Base-by-base conservation (phyloP, 163 green algal genomes). In the Chlamydomonas reinhardtii region DNA sequence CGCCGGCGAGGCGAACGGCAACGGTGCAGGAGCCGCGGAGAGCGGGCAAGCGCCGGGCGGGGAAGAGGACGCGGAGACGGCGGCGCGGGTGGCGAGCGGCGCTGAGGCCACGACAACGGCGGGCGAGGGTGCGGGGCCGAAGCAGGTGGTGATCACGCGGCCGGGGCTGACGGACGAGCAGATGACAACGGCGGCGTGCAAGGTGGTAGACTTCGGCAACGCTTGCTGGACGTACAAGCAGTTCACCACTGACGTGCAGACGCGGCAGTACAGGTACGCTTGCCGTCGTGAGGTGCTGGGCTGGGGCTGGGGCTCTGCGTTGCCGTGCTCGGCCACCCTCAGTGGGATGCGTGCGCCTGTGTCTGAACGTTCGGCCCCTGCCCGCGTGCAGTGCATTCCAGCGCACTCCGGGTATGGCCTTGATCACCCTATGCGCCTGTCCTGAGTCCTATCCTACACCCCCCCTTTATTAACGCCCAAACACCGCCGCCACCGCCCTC, bases 141-240 rank as follows among this genome's bases (percentile, higher is more conserved):
- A 82, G 64, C 77, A 76, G 79, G 54, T 70, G 62, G 74, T 89
- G 34, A 86, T 93, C 35, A 84, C 71, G 32, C 31, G 81, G 34
- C 76, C 87, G 25, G 87, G 82, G n/a, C 88, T 95, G 27, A 92
- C 74, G 52, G 87, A 93, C 9, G 82, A 91, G 52, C 91, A 94
- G 73, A 86, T 98, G 69, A 12, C 83, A n/a, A 76, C 66, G 12
- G 82, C 77, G 12, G n/a, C 48, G 4, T 87, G 82, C 89, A 98
- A 99, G 91, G 95, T 99, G 25, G 97, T 99, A 29, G 98, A 99
- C 92, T 98, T 99, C 91, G 98, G 98, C 73, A 99, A 99, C 91
- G 98, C 97, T 11, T 99, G 98, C 95, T 99, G 98, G 98, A 96
- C 92, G 31, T 89, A 99, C 93, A 98, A 98, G 90, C 97, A 99